Evolutionary conservation across 2,329 filamentous ascomycete genomes (phyloP), one percentile per base, ranked within the genome.

Genomic region (Cordyceps fumosorosea): DNA sequence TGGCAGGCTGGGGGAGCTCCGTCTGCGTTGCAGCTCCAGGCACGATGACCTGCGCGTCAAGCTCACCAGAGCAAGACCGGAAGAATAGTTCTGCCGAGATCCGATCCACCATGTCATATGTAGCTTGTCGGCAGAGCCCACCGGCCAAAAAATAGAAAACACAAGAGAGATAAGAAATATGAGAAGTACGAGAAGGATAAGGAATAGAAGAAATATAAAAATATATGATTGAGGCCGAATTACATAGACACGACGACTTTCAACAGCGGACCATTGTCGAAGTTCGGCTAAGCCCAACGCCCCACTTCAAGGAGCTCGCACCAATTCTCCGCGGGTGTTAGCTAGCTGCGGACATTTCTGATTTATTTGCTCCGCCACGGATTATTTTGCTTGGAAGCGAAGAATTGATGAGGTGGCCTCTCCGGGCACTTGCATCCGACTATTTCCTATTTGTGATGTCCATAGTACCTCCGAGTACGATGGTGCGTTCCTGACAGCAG

Each of bases 21-120:
- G 54, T 47, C 47, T 50, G 55, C 48, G 37, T 58, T 45, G 42
- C 20, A 57, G 52, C 62, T 64, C 62, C 58, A 64, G 62, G 62
- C 62, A 64, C 62, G 62, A 57, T 60, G 62, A 64, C 62, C 62
- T 64, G 62, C 62, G 62, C 62, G 62, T 64, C 62, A 54, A 64
- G 62, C 62, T 64, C 26, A 40, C 58, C 20, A n/a, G 50, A 53
- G 53, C 26, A 18, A 40, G 7, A 7, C 44, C 62, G 62, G 62
- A 63, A 57, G 5, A 57, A 56, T 50, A 2, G 51, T 63, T 63
- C 34, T 14, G 34, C 62, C 62, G 56, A 42, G 10, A 22, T 45
- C 62, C 62, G 62, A 63, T 48, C 47, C 51, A 29, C 59, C 22
- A 51, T 26, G 29, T 20, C 22, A 47, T 4, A 60, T 48, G 50